Evolutionary conservation across 2,329 filamentous ascomycete genomes (phyloP).

Genomic region (Penicillium sp.): DNA sequence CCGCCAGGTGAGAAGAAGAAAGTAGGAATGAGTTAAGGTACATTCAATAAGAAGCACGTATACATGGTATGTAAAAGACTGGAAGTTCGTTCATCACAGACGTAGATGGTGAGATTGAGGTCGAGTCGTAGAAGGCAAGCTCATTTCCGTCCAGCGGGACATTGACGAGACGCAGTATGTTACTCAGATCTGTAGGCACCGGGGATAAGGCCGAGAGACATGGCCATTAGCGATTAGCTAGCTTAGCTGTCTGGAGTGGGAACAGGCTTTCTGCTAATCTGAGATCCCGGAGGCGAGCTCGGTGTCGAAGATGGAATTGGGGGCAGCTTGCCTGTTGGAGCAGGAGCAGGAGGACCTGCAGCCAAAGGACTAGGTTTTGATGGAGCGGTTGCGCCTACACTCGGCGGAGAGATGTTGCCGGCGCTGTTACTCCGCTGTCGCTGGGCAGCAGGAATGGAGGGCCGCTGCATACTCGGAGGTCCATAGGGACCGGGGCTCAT

Average conservation of each 20-base stretch:
- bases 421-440: slow-evolving; percentile 47
- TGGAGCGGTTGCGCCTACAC: slow-evolving; percentile 17
- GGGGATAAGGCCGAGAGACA: not conserved
- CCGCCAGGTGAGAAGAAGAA: not conserved
- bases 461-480: slow-evolving; percentile 40
- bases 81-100: slow-evolving; percentile 22
- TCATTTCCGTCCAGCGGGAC: slow-evolving; percentile 20
- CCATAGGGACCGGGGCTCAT: slow-evolving; percentile 46
- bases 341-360: slow-evolving; percentile 15
- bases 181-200: slow-evolving; percentile 9
- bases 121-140: slow-evolving; percentile 16
- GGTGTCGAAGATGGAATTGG: slow-evolving; percentile 44
- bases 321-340: slow-evolving; percentile 40
- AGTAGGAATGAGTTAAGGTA: not conserved
- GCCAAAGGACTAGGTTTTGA: slow-evolving; percentile 31
- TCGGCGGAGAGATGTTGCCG: slow-evolving; percentile 30
- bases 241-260: slow-evolving; percentile 46
- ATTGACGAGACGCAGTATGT: slow-evolving; percentile 9
- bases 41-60: too few relatives aligned
- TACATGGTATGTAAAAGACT: slow-evolving; percentile 10
- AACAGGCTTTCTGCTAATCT: slow-evolving; percentile 56
- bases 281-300: slow-evolving; percentile 34
- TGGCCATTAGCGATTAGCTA: slow-evolving; percentile 12
- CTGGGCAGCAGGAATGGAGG: slow-evolving; percentile 38
- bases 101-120: slow-evolving; percentile 10